Conservation (phyloP, 768 basidiomycete species). For the Cystobasidium onofrii region DNA sequence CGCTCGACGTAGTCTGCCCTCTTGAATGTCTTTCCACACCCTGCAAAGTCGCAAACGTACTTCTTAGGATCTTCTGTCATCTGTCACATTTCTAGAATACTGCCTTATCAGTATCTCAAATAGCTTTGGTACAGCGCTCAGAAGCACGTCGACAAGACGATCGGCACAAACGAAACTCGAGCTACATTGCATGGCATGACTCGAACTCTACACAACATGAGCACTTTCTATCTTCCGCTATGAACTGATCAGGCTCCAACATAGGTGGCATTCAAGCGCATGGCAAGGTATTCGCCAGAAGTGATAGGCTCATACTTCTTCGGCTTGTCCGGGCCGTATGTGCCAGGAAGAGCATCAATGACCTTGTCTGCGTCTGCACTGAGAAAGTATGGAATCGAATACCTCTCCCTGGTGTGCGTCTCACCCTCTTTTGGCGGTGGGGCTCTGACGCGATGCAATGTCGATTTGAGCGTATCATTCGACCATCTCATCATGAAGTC, state of each 20-base stretch:
- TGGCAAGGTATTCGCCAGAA: conserved; percentile 21
- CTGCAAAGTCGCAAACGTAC: not conserved
- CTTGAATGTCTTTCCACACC: not conserved
- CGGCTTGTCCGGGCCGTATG: conserved; percentile 17
- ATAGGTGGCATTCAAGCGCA: conserved; percentile 17
- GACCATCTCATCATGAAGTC: conserved; percentile 42
- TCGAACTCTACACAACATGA: not conserved
- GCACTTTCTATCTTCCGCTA: no score
- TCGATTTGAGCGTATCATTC: conserved; percentile 44
- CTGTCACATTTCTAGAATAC: not conserved
- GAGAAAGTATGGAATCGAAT: conserved; percentile 23
- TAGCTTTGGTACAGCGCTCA: not conserved
- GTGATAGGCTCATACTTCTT: conserved; percentile 32
- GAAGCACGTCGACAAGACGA: not conserved
- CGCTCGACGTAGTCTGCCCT: not conserved
- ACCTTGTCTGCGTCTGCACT: conserved; percentile 13
- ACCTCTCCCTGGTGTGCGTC: conserved; percentile 28
- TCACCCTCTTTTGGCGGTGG: conserved; percentile 41
- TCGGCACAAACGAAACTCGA: no score
- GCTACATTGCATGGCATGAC: no score
- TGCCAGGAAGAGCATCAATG: conserved; percentile 26
- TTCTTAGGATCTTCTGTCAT: not conserved
- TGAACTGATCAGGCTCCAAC: not conserved
- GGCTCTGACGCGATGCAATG: conserved; percentile 43
- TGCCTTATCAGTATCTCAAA: no score